phyloP scores from a whole-genome alignment of 208 protist genomes.

The Wallacemonas sp. region DNA sequence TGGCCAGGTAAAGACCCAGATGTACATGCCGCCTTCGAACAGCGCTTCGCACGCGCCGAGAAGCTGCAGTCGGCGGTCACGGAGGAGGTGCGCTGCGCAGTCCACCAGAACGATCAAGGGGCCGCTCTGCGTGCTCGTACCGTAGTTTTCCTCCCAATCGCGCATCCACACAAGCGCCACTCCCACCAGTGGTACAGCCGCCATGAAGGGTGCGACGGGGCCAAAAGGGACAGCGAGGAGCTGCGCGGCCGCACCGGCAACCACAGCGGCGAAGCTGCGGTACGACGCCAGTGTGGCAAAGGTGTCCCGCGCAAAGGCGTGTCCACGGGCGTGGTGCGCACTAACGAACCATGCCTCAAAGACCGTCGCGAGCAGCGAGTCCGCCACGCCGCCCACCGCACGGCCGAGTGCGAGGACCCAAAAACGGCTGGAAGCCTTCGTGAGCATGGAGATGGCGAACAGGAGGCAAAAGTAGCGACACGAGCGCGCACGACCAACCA shows the following conservation, averaged over 20 bases:
- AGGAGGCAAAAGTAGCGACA: slow-evolving; percentile 44
- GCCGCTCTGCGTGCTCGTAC: slow-evolving; percentile 13
- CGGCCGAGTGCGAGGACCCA: slow-evolving; percentile 65
- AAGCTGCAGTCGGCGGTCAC: slow-evolving; percentile 20
- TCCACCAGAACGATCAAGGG: neutral
- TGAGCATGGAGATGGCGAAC: slow-evolving; percentile 30
- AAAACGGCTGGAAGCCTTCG: slow-evolving; percentile 31
- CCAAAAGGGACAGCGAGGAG: slow-evolving; percentile 13
- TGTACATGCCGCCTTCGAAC: slow-evolving; percentile 87
- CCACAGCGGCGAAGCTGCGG: slow-evolving; percentile 76
- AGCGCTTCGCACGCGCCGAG: slow-evolving; percentile 65
- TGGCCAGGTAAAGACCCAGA: slow-evolving; percentile 90
- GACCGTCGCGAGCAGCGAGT: slow-evolving; percentile 81
- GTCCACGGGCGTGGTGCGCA: slow-evolving; percentile 47
- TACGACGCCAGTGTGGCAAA: slow-evolving; percentile 52
- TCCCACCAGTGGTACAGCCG: slow-evolving; percentile 27
- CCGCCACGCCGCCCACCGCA: slow-evolving; percentile 73
- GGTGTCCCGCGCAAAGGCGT: slow-evolving; percentile 39
- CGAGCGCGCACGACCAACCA: slow-evolving; percentile 20
- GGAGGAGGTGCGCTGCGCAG: slow-evolving; percentile 14
- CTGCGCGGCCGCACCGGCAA: slow-evolving; percentile 59
- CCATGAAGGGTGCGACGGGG: slow-evolving; percentile 42
- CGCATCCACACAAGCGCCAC: slow-evolving; percentile 17
- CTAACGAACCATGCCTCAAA: slow-evolving; percentile 94
- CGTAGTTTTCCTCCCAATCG: slow-evolving; percentile 85